A percentile compares a stretch with the other conserved stretches of the same genome.
phyloP scores from a whole-genome alignment of 2,329 filamentous ascomycete species.

The Incumbomyces delicatus region DNA sequence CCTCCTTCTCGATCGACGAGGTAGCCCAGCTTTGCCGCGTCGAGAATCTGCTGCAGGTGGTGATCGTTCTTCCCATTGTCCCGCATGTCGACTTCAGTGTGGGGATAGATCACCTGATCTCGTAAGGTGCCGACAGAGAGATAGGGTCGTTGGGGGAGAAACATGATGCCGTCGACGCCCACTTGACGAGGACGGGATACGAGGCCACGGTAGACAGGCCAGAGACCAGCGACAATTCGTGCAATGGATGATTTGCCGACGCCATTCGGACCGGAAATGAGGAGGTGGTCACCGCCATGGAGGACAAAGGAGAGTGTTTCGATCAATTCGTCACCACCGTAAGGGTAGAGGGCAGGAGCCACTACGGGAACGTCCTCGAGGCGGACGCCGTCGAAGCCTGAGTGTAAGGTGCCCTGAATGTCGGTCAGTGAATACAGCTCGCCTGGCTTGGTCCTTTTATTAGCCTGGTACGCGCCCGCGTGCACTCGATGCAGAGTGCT shows the following conservation, averaged over 20 bases:
- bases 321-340: slow-evolving; percentile 82
- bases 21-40: slow-evolving; percentile 79
- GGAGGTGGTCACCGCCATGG: slow-evolving; percentile 78
- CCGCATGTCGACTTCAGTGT: slow-evolving; percentile 89
- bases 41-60: slow-evolving; percentile 67
- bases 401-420: slow-evolving; percentile 85
- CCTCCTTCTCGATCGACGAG: slow-evolving; percentile 85
- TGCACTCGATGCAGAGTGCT: slow-evolving; percentile 90
- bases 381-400: slow-evolving; percentile 87
- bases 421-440: slow-evolving; percentile 86
- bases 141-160: slow-evolving; percentile 88
- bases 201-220: slow-evolving; percentile 90
- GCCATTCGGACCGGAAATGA: slow-evolving; percentile 91
- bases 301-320: slow-evolving; percentile 84
- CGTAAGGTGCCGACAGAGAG: slow-evolving; percentile 83
- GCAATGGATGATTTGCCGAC: slow-evolving; percentile 86
- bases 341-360: slow-evolving; percentile 77
- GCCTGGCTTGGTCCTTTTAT: slow-evolving; percentile 40
- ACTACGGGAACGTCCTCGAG: slow-evolving; percentile 90
- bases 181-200: slow-evolving; percentile 74
- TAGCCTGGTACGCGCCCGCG: slow-evolving; percentile 67
- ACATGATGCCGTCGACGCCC: slow-evolving; percentile 93
- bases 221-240: slow-evolving; percentile 79
- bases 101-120: slow-evolving; percentile 96
- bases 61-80: slow-evolving; percentile 66